Evolutionary conservation across 2,329 filamentous ascomycete genomes (phyloP).

Genomic region (Aspergillus phoenicis): DNA sequence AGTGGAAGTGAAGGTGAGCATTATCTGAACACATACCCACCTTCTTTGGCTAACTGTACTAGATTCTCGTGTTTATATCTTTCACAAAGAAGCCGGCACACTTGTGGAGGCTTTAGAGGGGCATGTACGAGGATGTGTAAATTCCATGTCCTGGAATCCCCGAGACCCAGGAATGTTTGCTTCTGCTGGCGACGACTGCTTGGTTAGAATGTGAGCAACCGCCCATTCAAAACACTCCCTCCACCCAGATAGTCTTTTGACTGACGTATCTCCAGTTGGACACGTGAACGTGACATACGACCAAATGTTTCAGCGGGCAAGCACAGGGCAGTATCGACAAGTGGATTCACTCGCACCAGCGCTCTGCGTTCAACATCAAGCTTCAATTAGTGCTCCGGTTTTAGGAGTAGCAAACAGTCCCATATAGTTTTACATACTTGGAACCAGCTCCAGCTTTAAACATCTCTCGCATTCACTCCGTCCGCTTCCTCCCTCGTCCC

Average conservation of each 20-base stretch:
- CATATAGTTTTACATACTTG: constrained; percentile 7
- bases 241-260: neutral
- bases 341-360: constrained; percentile 44
- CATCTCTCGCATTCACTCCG: neutral
- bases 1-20: constrained; percentile 83
- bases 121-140: constrained; percentile 75
- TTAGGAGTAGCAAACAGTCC: neutral
- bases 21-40: neutral
- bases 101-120: constrained; percentile 75
- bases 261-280: constrained; percentile 34
- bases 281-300: constrained; percentile 35
- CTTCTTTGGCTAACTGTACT: constrained; percentile 26
- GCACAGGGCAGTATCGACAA: constrained; percentile 34
- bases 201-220: constrained; percentile 76
- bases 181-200: constrained; percentile 84
- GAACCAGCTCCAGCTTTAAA: neutral
- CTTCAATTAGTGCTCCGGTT: constrained; percentile 25
- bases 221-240: neutral
- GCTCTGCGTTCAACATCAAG: constrained; percentile 44
- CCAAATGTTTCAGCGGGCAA: constrained; percentile 28
- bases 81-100: constrained; percentile 81
- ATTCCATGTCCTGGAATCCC: constrained; percentile 88
- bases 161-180: constrained; percentile 80
- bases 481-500: constrained; percentile 2
- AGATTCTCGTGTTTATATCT: constrained; percentile 78